phyloP scores from a whole-genome alignment of 2,329 filamentous ascomycete genomes.

The Ophiocordyceps sinensis region DNA sequence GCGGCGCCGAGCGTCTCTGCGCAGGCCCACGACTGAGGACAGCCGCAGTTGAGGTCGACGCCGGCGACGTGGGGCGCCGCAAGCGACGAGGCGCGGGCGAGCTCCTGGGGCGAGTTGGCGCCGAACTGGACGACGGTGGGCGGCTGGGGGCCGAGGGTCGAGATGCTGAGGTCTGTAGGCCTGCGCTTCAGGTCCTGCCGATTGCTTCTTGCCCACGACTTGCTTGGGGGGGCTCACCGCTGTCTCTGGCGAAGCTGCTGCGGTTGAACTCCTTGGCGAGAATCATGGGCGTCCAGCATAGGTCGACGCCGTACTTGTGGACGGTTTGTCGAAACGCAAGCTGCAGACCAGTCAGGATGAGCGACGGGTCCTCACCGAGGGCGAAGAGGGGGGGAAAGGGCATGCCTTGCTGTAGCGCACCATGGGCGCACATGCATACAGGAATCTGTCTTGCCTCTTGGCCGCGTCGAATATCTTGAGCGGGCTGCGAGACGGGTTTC shows the following conservation, averaged over 20 bases:
- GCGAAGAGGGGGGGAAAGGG: neutral
- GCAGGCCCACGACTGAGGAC: conserved; percentile 59
- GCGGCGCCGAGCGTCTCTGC: conserved; percentile 52
- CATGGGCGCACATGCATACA: conserved; percentile 53
- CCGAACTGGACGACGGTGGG: conserved; percentile 56
- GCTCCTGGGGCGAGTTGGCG: conserved; percentile 43
- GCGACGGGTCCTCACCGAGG: neutral
- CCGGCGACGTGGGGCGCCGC: conserved; percentile 48
- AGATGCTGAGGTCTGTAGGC: conserved; percentile 42
- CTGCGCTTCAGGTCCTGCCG: neutral
- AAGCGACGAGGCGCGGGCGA: conserved; percentile 46
- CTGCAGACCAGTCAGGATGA: conserved; percentile 18
- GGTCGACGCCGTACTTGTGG: conserved; percentile 47
- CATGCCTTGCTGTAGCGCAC: conserved; percentile 47
- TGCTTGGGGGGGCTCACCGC: conserved; percentile 24
- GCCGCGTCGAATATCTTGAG: conserved; percentile 44
- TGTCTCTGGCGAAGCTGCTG: conserved; percentile 42
- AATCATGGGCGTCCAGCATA: conserved; percentile 62
- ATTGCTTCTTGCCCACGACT: neutral
- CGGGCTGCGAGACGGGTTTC: conserved; percentile 23
- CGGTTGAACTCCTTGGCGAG: conserved; percentile 56
- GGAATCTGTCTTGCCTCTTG: conserved; percentile 33
- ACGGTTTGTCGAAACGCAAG: conserved; percentile 57
- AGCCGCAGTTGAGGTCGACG: conserved; percentile 59
- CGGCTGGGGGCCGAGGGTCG: conserved; percentile 34